Conservation (phyloP, 2,329 filamentous ascomycete species). For the Lasiodiplodia sp. region DNA sequence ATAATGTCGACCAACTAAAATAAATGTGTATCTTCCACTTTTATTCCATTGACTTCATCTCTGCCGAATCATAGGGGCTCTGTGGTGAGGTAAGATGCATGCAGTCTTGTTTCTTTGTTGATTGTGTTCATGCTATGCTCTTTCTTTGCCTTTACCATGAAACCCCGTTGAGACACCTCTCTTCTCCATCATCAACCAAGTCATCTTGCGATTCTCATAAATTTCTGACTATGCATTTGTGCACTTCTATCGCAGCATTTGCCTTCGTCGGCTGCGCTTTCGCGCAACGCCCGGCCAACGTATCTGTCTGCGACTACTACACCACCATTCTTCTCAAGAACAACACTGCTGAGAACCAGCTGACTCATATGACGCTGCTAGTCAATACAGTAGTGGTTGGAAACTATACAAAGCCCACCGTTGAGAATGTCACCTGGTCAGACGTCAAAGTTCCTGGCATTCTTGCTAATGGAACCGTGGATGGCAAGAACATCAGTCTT, state of each 20-base stretch:
- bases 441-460: constrained; percentile 64
- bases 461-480: constrained; percentile 58
- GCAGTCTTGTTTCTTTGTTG: background rate
- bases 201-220: background rate
- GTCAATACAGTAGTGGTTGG: constrained; percentile 71
- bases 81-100: background rate
- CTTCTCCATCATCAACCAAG: background rate
- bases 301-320: constrained; percentile 69
- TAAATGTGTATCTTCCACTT: too few species aligned
- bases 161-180: background rate
- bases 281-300: constrained; percentile 42
- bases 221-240: background rate
- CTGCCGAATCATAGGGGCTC: too few species aligned
- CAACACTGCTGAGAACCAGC: constrained; percentile 67
- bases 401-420: constrained; percentile 65
- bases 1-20: too few species aligned
- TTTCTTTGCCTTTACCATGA: background rate
- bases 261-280: constrained; percentile 23
- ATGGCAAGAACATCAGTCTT: constrained; percentile 63
- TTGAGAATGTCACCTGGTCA: constrained; percentile 40
- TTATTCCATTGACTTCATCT: too few species aligned
- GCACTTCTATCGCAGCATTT: constrained; percentile 12
- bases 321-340: constrained; percentile 65
- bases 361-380: constrained; percentile 62
- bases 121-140: background rate